Evolutionary conservation across 148 eudicot genomes (phyloP).

Genomic region (Tetragonia tetragonoides): DNA sequence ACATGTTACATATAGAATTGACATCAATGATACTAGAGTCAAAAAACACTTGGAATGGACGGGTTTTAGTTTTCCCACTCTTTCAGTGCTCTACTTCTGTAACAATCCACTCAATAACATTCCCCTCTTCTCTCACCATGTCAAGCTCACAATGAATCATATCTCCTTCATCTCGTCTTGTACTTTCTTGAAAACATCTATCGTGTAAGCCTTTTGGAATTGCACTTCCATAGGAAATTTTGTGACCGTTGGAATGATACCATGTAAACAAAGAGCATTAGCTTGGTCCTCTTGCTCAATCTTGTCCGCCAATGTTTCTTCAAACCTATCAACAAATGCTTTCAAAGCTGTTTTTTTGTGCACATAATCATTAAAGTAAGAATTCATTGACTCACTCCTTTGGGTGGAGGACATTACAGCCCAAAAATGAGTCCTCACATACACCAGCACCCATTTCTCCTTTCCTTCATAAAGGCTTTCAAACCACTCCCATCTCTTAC

Average conservation of each 20-base stretch:
- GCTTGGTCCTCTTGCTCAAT: background rate
- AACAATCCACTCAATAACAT: background rate
- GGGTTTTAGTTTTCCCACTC: background rate
- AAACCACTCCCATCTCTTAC: background rate
- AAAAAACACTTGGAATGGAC: background rate
- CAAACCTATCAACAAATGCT: background rate
- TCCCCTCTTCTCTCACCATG: background rate
- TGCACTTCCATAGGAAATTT: background rate
- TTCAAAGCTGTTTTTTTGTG: background rate
- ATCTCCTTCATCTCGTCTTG: background rate
- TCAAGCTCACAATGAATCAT: background rate
- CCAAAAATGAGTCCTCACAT: background rate
- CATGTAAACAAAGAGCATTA: background rate
- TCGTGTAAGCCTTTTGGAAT: background rate
- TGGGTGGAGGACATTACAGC: background rate
- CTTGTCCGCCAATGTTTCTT: background rate
- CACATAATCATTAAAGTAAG: background rate
- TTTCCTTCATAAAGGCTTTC: background rate
- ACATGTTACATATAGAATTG: background rate
- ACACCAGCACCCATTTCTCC: background rate
- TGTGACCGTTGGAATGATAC: background rate
- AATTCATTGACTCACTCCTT: conserved; percentile 3
- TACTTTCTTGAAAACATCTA: background rate
- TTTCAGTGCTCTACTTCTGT: background rate
- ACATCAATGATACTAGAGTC: background rate